These are phyloP conservation scores for Nephelium lappaceum DNA, from an alignment of 345 rosid species.

Conservation along the genomic window DNA sequence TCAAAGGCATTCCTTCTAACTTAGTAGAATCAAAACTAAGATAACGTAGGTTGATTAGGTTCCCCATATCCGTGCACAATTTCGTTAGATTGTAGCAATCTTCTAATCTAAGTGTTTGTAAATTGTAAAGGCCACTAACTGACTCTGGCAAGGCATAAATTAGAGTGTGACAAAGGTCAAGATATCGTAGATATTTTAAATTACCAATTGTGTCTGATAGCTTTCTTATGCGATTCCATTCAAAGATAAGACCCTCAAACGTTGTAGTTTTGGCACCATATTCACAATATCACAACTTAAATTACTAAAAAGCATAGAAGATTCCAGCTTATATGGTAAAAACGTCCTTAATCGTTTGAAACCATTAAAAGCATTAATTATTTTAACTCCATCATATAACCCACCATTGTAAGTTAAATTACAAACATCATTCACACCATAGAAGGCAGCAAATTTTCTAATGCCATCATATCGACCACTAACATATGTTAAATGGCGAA, in stretches of 20 bases:
- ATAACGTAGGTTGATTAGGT: constrained; percentile 1
- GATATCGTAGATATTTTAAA: constrained; percentile 28
- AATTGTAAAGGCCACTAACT: constrained; percentile 16
- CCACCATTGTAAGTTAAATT: not conserved
- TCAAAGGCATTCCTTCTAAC: constrained; percentile 8
- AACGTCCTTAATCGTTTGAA: constrained; percentile 2
- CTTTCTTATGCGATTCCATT: not conserved
- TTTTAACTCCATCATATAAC: not conserved
- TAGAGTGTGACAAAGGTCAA: not conserved
- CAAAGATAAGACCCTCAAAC: not conserved
- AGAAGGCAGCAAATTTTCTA: not conserved
- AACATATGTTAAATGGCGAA: constrained; percentile 11
- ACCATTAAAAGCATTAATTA: not conserved
- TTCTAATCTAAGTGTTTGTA: constrained; percentile 19
- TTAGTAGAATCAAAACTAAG: not conserved
- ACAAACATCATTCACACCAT: not conserved
- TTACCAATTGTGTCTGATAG: constrained; percentile 6
- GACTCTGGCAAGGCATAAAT: constrained; percentile 24
- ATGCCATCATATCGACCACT: not conserved
- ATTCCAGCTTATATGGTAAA: not conserved
- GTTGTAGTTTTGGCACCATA: not conserved
- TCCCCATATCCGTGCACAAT: not conserved
- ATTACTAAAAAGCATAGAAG: not conserved
- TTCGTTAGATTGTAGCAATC: not conserved
- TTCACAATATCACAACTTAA: not conserved